Base-by-base conservation (phyloP, 768 basidiomycete species). In the Phanerochaete sordida region DNA sequence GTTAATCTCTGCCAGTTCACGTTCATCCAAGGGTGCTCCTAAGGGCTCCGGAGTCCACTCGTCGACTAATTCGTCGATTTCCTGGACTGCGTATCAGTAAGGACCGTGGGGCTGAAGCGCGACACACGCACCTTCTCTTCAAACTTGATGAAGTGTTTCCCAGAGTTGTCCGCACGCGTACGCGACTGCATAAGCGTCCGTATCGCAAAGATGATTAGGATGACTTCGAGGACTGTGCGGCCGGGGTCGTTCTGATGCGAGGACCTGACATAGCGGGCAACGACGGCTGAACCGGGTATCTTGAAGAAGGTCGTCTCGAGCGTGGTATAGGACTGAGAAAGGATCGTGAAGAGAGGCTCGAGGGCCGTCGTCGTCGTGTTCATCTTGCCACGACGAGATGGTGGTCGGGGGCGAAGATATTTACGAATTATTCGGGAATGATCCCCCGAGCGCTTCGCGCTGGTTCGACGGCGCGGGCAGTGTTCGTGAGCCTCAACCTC, bases 161-260 rank as follows among this genome's bases (percentile, higher is more conserved):
- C 88, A 26, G 82, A 84, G 59, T 86, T 82, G 66, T 97, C 95
- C 49, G 90, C 89, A 39, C 93, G 81, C 0, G 95, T 98, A 33
- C 96, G 79, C 9, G 89, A 88, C 75, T 95, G 93, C 45, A 97
- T 72, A n/a, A 98, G 77, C 0, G 96, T 98, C 58, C 93, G 78
- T 56, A 98, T 82, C 23, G 92, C 94, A 67, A 98, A 97, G 47
- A 92, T 77, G 56, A 95, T 71, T 35, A 99, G 83, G 52, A 96
- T 85, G 23, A 98, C 72, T 74, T 99, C 97, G 53, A 99, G 83
- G 9, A 98, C 66, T 0, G 93, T 94, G 56, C 97, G 81, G 31
- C 90, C 92, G 1, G 97, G 97, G 74, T 99, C 97, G 71, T 99
- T 91, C 73, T 92, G 91, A 73, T 99, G 95, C 0, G 93, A 95